These are phyloP conservation scores for Leccinum rimulosum DNA, from an alignment of 768 basidiomycete species.

Conservation along the genomic window DNA sequence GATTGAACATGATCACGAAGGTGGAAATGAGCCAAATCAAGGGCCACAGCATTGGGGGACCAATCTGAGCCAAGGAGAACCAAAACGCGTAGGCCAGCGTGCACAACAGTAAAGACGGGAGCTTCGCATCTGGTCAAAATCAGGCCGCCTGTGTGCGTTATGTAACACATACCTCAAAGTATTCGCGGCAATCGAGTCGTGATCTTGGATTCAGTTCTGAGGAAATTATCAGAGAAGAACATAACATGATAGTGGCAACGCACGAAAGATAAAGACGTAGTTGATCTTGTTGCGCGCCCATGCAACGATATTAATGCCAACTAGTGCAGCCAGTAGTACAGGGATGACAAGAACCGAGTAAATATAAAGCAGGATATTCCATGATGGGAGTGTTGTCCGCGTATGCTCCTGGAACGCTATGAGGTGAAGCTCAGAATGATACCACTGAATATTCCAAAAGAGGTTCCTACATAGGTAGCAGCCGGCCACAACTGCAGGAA, in stretches of 20 bases:
- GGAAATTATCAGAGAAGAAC: constrained; percentile 6
- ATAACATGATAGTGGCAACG: constrained; percentile 13
- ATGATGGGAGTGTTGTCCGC: constrained; percentile 56
- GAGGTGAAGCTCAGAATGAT: neutral
- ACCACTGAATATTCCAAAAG: neutral
- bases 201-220: constrained; percentile 69
- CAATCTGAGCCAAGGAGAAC: constrained; percentile 74
- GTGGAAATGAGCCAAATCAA: constrained; percentile 75
- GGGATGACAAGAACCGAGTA: constrained; percentile 78
- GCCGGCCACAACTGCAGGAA: constrained; percentile 69
- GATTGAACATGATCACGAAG: constrained; percentile 64
- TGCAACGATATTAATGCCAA: constrained; percentile 80
- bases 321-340: constrained; percentile 67
- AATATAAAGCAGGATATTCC: constrained; percentile 72
- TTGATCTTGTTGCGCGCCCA: constrained; percentile 82
- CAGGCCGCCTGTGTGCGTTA: neutral
- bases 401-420: constrained; percentile 57
- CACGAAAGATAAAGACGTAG: constrained; percentile 90
- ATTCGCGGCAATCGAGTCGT: constrained; percentile 75
- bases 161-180: constrained; percentile 52
- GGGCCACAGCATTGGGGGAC: constrained; percentile 75
- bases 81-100: constrained; percentile 79
- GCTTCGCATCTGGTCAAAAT: constrained; percentile 39
- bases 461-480: constrained; percentile 47
- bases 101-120: constrained; percentile 76